A percentile compares a stretch with the other conserved stretches of the same genome.
Evolutionary conservation across 2,329 filamentous ascomycete species (phyloP).

Genomic region (Fusarium subtropicale): DNA sequence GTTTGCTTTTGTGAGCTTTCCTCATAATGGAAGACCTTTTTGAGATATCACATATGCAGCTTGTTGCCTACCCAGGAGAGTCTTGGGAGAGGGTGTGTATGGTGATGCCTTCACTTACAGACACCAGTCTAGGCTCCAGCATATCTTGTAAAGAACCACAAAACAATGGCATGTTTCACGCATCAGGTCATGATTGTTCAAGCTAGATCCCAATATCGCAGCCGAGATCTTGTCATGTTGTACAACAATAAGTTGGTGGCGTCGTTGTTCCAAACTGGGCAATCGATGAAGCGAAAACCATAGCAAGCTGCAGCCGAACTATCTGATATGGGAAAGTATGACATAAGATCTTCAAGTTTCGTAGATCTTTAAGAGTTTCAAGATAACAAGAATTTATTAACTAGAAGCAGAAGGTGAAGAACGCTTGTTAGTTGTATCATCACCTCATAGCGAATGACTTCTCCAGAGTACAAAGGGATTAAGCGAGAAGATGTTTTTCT

Average conservation of each 20-base stretch:
- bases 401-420: neutral
- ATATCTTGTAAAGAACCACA: neutral
- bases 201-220: neutral
- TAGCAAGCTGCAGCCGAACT: neutral
- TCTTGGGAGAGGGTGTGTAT: slow-evolving; percentile 5
- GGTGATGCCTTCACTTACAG: slow-evolving; percentile 2
- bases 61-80: neutral
- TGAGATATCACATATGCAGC: slow-evolving; percentile 9
- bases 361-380: neutral
- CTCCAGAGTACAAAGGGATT: neutral
- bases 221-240: neutral
- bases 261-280: neutral
- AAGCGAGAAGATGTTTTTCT: neutral
- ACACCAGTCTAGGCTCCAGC: neutral
- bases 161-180: fast-evolving
- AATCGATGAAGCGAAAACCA: neutral
- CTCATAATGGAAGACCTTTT: neutral
- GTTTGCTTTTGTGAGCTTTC: neutral
- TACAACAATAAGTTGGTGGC: slow-evolving; percentile 16
- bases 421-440: neutral
- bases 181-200: neutral
- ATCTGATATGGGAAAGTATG: neutral
- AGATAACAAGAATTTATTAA: neutral
- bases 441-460: neutral
- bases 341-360: neutral